A percentile compares a stretch with the other conserved stretches of the same genome.
Conservation (phyloP, 371 early-diverging fungal genomes). For the Dichotomocladium elegans region DNA sequence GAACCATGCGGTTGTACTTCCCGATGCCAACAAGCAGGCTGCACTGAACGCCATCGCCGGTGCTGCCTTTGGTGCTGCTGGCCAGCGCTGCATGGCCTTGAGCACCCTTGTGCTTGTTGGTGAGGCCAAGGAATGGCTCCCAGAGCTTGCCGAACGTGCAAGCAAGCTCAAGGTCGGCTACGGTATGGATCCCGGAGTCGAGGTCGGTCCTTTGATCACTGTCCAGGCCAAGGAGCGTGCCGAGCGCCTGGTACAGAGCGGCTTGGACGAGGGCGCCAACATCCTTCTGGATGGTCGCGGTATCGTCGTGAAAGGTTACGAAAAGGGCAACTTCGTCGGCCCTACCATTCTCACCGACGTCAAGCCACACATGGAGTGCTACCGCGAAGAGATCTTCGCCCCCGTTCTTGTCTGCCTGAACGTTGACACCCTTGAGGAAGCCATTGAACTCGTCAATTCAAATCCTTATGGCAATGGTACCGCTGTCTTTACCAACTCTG, state of each 20-base stretch:
- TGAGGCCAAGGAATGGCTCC: slow-evolving; percentile 80
- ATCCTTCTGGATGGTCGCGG: slow-evolving; percentile 90
- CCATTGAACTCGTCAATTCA: slow-evolving; percentile 85
- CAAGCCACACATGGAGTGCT: slow-evolving; percentile 85
- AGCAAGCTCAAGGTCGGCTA: slow-evolving; percentile 79
- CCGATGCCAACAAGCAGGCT: slow-evolving; percentile 89
- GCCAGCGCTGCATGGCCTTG: slow-evolving; percentile 95
- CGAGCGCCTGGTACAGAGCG: slow-evolving; percentile 78
- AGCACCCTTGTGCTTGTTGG: slow-evolving; percentile 93
- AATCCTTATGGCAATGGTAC: slow-evolving; percentile 97
- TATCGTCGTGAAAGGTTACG: slow-evolving; percentile 62
- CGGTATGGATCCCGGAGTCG: slow-evolving; percentile 85
- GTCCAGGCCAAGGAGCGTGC: slow-evolving; percentile 79
- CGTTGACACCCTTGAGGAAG: slow-evolving; percentile 89
- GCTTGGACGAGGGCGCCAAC: slow-evolving; percentile 87
- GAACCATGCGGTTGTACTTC: slow-evolving; percentile 95
- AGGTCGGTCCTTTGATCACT: slow-evolving; percentile 91
- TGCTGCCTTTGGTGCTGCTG: slow-evolving; percentile 97
- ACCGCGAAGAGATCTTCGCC: slow-evolving; percentile 95
- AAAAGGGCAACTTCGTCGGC: slow-evolving; percentile 93
- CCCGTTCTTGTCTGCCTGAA: slow-evolving; percentile 87
- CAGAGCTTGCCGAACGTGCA: slow-evolving; percentile 88
- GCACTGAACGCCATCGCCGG: slow-evolving; percentile 89
- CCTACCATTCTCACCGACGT: slow-evolving; percentile 88
- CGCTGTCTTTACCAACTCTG: slow-evolving; percentile 92